Evolutionary conservation across 805 yeast species (phyloP), one percentile per base, ranked within the genome.

Genomic region (Candida peoriensis): DNA sequence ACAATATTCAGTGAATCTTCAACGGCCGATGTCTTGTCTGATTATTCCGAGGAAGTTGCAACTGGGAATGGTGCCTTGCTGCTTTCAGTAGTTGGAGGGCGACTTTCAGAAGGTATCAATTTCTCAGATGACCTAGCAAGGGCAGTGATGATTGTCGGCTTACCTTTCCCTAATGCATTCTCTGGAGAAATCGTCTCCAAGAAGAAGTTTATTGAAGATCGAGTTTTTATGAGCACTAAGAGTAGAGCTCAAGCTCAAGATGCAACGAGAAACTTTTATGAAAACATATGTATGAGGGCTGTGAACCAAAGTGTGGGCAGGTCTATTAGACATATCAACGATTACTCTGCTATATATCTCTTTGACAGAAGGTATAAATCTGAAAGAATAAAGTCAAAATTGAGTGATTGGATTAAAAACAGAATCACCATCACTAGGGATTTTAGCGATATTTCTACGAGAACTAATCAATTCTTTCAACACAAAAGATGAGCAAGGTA

Each of bases 231-330:
- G 15, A 54, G 54, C 4, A 86, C 87, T 0, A 72, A 71, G 0
- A 20, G 33, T 22, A 43, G 37, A 9, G 44, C 52, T 17, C 64
- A 64, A 18, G 84, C 89, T 0, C 53, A 53, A 22, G 58, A 50
- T 7, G 72, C 69, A 4, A 64, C 80, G 1, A 61, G 65, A 19
- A 72, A 70, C 21, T 86, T 76, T 48, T 81, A 84, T 48, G 95
- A 88, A 46, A 86, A 84, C 48, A 63, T 86, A 6, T 88, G 96
- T 52, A 82, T 90, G 93, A 75, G 88, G 34, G 83, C 95, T 0
- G 87, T 89, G 1, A 89, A 89, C 53, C 97, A 89, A 57, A 78
- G 95, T 59, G 80, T 90, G 10, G 97, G 97, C 0, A 70, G 97
- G 44, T 85, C 96, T 6, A 89, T 89, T 25, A 66, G 97, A 41